Conservation (phyloP, 1,284 basidiomycete species). For the Calocybe gambosa region DNA sequence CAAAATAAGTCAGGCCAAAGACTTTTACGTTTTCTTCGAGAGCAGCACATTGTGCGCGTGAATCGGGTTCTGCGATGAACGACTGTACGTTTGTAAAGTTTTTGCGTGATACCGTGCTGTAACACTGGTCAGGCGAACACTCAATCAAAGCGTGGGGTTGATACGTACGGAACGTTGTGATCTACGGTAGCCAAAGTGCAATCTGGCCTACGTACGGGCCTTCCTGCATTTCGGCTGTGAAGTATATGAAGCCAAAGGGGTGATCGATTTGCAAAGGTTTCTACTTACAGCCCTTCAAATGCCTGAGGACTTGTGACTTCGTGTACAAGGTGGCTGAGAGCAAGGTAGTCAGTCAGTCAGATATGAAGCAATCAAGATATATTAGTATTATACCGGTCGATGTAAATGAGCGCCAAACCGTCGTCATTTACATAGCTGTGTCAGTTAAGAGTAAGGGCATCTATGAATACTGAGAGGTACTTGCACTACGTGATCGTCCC, state of each 20-base stretch:
- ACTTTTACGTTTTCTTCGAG: conserved; percentile 94
- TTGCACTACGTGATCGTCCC: conserved; percentile 91
- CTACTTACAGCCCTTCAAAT: conserved; percentile 85
- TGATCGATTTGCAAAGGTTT: neutral
- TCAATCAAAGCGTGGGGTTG: conserved; percentile 7
- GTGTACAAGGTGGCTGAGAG: conserved; percentile 80
- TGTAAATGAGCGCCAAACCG: conserved; percentile 87
- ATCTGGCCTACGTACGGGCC: conserved; percentile 84
- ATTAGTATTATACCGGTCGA: conserved; percentile 61
- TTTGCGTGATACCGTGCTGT: conserved; percentile 81
- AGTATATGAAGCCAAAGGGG: conserved; percentile 14
- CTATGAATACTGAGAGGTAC: conserved; percentile 22
- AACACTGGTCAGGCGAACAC: neutral
- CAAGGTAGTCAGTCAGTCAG: conserved; percentile 15
- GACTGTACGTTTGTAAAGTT: conserved; percentile 70
- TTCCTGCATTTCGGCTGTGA: conserved; percentile 68
- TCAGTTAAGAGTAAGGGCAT: conserved; percentile 15
- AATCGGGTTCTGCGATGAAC: conserved; percentile 88
- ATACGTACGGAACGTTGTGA: conserved; percentile 89
- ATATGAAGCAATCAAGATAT: neutral
- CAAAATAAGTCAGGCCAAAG: conserved; percentile 94
- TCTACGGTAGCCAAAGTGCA: conserved; percentile 94
- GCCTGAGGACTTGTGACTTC: conserved; percentile 97
- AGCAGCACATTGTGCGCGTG: conserved; percentile 85
- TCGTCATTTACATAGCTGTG: conserved; percentile 69